Base-by-base conservation (phyloP, 768 basidiomycete genomes). In the Termitomyces eurrhizus region DNA sequence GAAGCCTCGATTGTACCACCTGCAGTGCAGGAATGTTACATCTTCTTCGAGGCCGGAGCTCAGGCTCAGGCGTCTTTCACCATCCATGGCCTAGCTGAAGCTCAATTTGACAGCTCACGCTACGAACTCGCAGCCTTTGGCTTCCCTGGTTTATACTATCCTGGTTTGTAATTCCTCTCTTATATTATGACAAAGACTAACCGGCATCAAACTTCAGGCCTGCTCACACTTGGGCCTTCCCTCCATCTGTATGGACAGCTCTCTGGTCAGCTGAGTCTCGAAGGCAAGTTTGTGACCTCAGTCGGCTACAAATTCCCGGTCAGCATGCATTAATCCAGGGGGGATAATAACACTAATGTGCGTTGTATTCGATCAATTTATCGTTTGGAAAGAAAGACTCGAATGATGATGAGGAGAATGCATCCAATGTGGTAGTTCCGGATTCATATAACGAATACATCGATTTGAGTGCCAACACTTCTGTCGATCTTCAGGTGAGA, bases 271-370 rank as follows among this genome's bases (percentile, higher is more conserved):
- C 21, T 54, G 37, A 54, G 52, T 41, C 7, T 54, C 1, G 16
- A 3, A 26, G 52, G 52, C 13, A 1, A 41, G 26, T 7, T 54
- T 36, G 12, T 2, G 5, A 54, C 52, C 35, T 41, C 52, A 8
- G 52, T 54, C 35, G 52, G 52, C n/a, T 54, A 54, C 14, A 54
- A 21, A 41, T 54, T 54, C 24, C 52, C 52, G 35, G 52, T 54
- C 35, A 54, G 36, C 39, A 26, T 48, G 33, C 51, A 35, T 52
- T 21, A 35, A 13, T 4, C 7, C 14, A 8, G 37, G 37, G 26
- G 14, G 11, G 13, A 29, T 41, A 26, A 41, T 14, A 41, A 41
- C n/a, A 24, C 52, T 52, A 9, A 52, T n/a, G 35, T 33, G 33
- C 24, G 8, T 35, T 4, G 18, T 52, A 52, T 33, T 35, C 51